phyloP scores from a whole-genome alignment of 2,329 filamentous ascomycete genomes.

The Ascochyta clinopodiicola region DNA sequence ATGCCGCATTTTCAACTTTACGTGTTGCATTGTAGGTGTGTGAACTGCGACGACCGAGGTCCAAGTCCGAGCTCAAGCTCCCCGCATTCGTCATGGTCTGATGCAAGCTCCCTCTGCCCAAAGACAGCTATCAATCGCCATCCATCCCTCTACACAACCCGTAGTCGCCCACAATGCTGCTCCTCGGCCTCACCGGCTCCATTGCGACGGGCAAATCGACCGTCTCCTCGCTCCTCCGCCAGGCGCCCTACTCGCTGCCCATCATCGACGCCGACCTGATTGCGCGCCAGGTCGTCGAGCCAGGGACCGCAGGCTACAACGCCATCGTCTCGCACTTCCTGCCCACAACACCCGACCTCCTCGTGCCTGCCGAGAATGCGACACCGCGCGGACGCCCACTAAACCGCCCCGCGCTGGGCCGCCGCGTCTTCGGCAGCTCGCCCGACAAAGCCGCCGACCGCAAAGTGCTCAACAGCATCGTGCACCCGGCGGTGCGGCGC shows the following conservation, averaged over 20 bases:
- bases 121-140: background rate
- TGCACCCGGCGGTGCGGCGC: conserved; percentile 86
- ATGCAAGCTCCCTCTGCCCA: background rate
- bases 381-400: conserved; percentile 73
- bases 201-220: conserved; percentile 99
- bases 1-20: too few relatives aligned
- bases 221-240: conserved; percentile 81
- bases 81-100: background rate
- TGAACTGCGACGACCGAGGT: conserved; percentile 11
- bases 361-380: conserved; percentile 61
- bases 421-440: conserved; percentile 82
- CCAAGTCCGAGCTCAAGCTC: conserved; percentile 16
- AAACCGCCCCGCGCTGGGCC: conserved; percentile 84
- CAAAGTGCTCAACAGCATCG: conserved; percentile 82
- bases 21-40: too few relatives aligned
- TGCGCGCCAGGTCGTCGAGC: conserved; percentile 92
- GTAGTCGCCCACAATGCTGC: conserved; percentile 68
- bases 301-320: conserved; percentile 82
- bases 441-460: conserved; percentile 75
- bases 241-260: conserved; percentile 82
- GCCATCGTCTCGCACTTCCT: conserved; percentile 83
- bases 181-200: conserved; percentile 94
- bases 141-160: background rate
- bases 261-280: conserved; percentile 94
- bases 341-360: conserved; percentile 82